These are phyloP conservation scores for Dictyophora rubrovolvata DNA, from an alignment of 768 basidiomycete genomes.

Conservation along the genomic window DNA sequence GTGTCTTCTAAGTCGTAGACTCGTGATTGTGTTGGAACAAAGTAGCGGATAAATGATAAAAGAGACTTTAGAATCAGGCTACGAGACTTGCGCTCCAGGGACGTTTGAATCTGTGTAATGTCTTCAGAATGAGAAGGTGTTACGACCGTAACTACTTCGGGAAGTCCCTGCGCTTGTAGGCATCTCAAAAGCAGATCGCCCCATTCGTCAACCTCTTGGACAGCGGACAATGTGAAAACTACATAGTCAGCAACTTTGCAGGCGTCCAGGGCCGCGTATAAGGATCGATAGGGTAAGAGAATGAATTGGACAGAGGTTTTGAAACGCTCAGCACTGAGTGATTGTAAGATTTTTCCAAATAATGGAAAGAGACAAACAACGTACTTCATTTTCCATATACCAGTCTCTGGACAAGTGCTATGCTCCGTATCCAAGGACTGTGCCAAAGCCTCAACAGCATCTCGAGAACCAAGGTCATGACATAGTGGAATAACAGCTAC, in stretches of 20 bases:
- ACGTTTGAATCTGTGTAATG: constrained; percentile 16
- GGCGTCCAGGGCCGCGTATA: constrained; percentile 75
- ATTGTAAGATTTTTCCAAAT: neutral
- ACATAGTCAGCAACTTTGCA: constrained; percentile 88
- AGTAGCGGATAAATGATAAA: constrained; percentile 90
- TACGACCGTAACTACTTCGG: constrained; percentile 69
- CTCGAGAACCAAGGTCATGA: constrained; percentile 45
- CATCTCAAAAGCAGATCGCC: constrained; percentile 83
- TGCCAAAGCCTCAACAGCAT: constrained; percentile 47
- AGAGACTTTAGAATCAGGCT: constrained; percentile 73
- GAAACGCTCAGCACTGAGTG: constrained; percentile 69
- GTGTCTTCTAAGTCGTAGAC: constrained; percentile 59
- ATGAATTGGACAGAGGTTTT: constrained; percentile 87
- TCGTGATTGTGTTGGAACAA: constrained; percentile 71
- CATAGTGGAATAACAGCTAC: constrained; percentile 83
- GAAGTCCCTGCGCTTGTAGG: constrained; percentile 85
- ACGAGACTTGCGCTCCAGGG: constrained; percentile 41
- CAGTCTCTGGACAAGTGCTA: constrained; percentile 34
- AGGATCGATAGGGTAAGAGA: constrained; percentile 56
- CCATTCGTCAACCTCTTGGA: constrained; percentile 71
- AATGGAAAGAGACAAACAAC: constrained; percentile 16
- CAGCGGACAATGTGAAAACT: constrained; percentile 71
- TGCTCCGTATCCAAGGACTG: constrained; percentile 42
- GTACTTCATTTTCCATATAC: constrained; percentile 61
- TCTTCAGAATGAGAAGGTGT: constrained; percentile 35